Percentiles rank a stretch among this genome's conserved stretches.
These are phyloP conservation scores for Agaricales sp. DNA, from an alignment of 1,284 basidiomycete species.

Conservation along the genomic window DNA sequence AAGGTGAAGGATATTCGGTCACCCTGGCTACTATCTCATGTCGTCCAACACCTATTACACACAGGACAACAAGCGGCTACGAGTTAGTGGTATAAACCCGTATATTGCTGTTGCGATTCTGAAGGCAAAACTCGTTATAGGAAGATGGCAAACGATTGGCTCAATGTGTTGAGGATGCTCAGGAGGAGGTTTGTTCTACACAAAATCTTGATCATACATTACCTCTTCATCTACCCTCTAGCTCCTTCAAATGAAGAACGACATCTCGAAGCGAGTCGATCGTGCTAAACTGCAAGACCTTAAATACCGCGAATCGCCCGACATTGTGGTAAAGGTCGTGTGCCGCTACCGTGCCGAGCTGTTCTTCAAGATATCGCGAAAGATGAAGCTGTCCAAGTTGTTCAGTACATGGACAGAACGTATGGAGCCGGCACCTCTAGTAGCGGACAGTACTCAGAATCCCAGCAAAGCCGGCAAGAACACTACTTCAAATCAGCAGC, in stretches of 20 bases:
- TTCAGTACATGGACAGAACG: constrained; percentile 81
- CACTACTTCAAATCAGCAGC: constrained; percentile 18
- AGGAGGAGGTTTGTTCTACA: constrained; percentile 51
- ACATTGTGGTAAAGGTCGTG: constrained; percentile 76
- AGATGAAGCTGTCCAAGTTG: constrained; percentile 68
- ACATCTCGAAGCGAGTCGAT: constrained; percentile 65
- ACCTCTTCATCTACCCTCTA: constrained; percentile 18
- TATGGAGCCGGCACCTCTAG: constrained; percentile 68
- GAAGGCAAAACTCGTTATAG: no score
- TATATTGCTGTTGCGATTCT: constrained; percentile 9
- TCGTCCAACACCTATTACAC: constrained; percentile 13
- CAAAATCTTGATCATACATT: constrained; percentile 5
- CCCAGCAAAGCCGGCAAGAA: constrained; percentile 29
- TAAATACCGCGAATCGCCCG: constrained; percentile 69
- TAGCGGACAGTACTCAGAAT: constrained; percentile 16
- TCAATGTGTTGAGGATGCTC: constrained; percentile 69
- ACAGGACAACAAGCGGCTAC: constrained; percentile 76
- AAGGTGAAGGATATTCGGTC: constrained; percentile 39
- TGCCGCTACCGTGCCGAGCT: constrained; percentile 80
- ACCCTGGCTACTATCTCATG: constrained; percentile 1
- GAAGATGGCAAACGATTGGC: constrained; percentile 73
- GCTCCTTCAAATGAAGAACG: constrained; percentile 68
- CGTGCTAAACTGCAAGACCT: constrained; percentile 64
- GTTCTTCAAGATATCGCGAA: constrained; percentile 82
- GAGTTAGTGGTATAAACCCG: constrained; percentile 37